A percentile compares a stretch with the other conserved stretches of the same genome.
Evolutionary conservation across 176 grass and related monocot species (phyloP).

Genomic region (Eleusine coracana): DNA sequence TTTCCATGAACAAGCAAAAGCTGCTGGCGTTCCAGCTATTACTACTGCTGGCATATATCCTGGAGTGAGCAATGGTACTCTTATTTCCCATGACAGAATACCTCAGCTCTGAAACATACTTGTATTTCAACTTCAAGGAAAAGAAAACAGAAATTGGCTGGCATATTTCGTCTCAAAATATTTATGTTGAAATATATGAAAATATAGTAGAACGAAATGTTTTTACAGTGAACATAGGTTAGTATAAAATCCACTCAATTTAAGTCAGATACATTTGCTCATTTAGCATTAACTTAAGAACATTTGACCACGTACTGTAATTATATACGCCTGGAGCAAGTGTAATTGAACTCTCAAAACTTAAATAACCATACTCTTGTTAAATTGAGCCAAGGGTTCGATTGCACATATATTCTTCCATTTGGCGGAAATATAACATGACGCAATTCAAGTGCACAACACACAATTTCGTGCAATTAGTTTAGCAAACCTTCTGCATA

Average conservation of each 20-base stretch:
- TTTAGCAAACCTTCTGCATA: neutral
- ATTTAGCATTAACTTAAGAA: neutral
- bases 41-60: slow-evolving; percentile 96
- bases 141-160: neutral
- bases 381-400: neutral
- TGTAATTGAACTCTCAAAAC: neutral
- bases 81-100: neutral
- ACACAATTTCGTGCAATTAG: neutral
- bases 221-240: neutral
- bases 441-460: neutral
- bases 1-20: slow-evolving; percentile 79
- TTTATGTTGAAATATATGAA: neutral
- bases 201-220: neutral
- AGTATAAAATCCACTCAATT: neutral
- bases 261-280: neutral
- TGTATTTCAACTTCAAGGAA: neutral
- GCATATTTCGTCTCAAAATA: neutral
- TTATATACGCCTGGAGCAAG: neutral
- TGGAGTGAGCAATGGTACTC: slow-evolving; percentile 86
- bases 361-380: neutral
- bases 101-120: neutral
- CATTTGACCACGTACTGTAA: neutral
- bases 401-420: neutral
- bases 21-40: slow-evolving; percentile 79
- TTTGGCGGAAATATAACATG: neutral